Evolutionary conservation across 495 filamentous ascomycete genomes (phyloP), one percentile per base, ranked within the genome.

Genomic region (Hyphodiscus hymeniophilus): DNA sequence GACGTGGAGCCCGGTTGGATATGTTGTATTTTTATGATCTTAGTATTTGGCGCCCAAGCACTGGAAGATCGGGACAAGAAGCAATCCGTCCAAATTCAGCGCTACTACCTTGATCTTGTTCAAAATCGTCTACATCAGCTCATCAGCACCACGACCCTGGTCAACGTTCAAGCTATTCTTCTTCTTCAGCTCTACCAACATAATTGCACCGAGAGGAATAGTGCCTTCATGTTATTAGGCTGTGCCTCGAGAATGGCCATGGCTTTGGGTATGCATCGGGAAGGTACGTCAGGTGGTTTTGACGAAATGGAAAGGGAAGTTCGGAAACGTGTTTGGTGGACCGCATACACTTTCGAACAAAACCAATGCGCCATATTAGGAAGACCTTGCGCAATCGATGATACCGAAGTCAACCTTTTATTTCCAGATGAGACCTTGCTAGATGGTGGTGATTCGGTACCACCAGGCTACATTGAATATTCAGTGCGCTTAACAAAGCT

Each of bases 241-340:
- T 62, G 62, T 16, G 69, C 68, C 0, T 60, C 63, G 5, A 59
- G 68, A 12, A 61, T 74, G 40, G 66, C 71, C 18, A 62, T 71
- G 42, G 68, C 69, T 23, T 54, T 74, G 5, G 71, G 71, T 7
- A 66, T 74, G 57, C 71, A 74, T 38, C 63, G 69, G 0, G 67
- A 69, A 52, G 66, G 64, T 18, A 57, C 62, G 3, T 58, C 59
- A 12, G 57, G 52, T 15, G 56, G 61, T 7, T 66, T 67, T 55
- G 59, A 64, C 16, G 55, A 62, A 2, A 47, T 69, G 15, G 63
- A 70, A 28, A 50, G 63, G 41, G 66, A 72, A 32, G 50, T 66
- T 23, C 61, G 69, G 8, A 70, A 69, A 45, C 52, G 65, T n/a
- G 59, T 71, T n/a, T 74, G 67, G 65, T 72, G 71, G 65, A 70